Evolutionary conservation across 2,329 filamentous ascomycete genomes (phyloP).

Genomic region (Pseudogymnoascus sp.): DNA sequence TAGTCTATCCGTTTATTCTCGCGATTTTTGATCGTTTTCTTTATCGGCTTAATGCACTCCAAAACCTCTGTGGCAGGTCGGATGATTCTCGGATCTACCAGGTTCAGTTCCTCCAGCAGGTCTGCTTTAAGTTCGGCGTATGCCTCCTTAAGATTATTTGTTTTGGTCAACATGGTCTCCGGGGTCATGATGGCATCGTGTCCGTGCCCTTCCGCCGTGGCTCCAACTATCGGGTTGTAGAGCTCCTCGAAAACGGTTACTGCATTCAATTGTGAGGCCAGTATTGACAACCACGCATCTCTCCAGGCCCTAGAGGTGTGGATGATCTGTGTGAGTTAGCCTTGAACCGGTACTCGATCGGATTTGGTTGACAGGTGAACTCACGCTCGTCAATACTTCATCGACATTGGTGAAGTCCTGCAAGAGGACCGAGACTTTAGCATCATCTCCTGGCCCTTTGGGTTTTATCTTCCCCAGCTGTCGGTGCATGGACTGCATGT

Average conservation of each 20-base stretch:
- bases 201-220: constrained; percentile 47
- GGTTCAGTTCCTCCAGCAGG: constrained; percentile 59
- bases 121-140: constrained; percentile 66
- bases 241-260: constrained; percentile 61
- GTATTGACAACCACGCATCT: constrained; percentile 67
- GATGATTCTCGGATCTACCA: constrained; percentile 63
- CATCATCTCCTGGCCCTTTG: constrained; percentile 62
- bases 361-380: constrained; percentile 17
- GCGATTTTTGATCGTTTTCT: constrained; percentile 77
- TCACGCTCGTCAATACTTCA: constrained; percentile 62
- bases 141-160: constrained; percentile 53
- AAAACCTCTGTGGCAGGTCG: constrained; percentile 61
- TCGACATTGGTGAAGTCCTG: constrained; percentile 77
- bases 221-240: constrained; percentile 68
- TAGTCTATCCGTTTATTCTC: constrained; percentile 77
- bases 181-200: constrained; percentile 54
- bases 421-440: constrained; percentile 64
- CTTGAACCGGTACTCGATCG: neutral
- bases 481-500: constrained; percentile 65
- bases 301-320: constrained; percentile 69
- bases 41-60: constrained; percentile 60
- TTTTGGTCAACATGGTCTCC: constrained; percentile 52
- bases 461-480: constrained; percentile 65
- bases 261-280: constrained; percentile 58
- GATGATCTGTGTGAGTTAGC: constrained; percentile 49